These are phyloP conservation scores for Neoconidiobolus thromboides DNA, from an alignment of 371 early-diverging fungal genomes.

Conservation along the genomic window DNA sequence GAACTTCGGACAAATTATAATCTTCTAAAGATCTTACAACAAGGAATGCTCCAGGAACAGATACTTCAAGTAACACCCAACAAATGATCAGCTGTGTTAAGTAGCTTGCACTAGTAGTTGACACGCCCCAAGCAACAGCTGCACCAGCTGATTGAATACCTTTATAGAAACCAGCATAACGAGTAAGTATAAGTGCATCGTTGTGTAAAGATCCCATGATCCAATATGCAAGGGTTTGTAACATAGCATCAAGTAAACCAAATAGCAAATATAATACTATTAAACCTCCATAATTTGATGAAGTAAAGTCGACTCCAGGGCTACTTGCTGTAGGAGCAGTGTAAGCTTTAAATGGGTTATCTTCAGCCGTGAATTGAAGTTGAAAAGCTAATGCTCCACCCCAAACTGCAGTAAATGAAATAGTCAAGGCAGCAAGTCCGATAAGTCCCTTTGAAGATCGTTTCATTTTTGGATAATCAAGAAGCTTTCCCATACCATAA, in stretches of 20 bases:
- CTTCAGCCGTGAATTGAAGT: slow-evolving; percentile 19
- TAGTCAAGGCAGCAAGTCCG: slow-evolving; percentile 22
- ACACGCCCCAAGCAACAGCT: slow-evolving; percentile 29
- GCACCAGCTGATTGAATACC: slow-evolving; percentile 51
- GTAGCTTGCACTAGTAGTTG: slow-evolving; percentile 12
- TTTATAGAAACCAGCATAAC: slow-evolving; percentile 71
- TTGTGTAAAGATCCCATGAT: slow-evolving; percentile 48
- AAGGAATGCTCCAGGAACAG: slow-evolving; percentile 15
- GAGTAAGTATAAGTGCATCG: slow-evolving; percentile 37
- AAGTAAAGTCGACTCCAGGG: slow-evolving; percentile 18
- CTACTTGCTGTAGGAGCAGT: slow-evolving; percentile 1
- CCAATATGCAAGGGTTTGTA: slow-evolving; percentile 38
- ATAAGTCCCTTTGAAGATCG: slow-evolving; percentile 29
- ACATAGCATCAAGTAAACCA: slow-evolving; percentile 45
- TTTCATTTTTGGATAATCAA: slow-evolving; percentile 21
- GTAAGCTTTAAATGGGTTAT: slow-evolving; percentile 25
- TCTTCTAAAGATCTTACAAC: slow-evolving; percentile 9
- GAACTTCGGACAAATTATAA: neutral
- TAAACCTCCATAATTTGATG: slow-evolving; percentile 23
- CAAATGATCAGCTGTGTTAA: slow-evolving; percentile 17
- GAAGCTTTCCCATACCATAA: slow-evolving; percentile 23
- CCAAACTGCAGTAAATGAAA: slow-evolving; percentile 33
- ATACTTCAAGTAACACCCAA: slow-evolving; percentile 18
- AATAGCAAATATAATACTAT: slow-evolving; percentile 41
- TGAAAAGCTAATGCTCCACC: slow-evolving; percentile 37